phyloP scores from a whole-genome alignment of 2,329 filamentous ascomycete species.

The Pseudocercospora vitis region DNA sequence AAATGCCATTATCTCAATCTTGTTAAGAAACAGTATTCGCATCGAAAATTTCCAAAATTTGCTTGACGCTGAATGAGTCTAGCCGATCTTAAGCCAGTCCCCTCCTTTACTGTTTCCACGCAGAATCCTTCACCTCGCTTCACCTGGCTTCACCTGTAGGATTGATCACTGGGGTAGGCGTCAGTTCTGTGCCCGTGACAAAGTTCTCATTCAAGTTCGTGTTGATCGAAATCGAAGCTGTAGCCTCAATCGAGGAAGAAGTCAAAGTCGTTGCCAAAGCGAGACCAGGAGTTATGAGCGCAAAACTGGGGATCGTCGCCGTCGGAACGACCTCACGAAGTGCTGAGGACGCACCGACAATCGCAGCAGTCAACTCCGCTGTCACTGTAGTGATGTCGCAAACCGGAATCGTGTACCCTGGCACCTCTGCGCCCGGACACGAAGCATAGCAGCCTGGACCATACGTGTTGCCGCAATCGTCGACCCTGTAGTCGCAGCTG shows the following conservation, averaged over 20 bases:
- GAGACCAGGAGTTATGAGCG: no score
- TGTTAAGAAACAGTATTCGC: no score
- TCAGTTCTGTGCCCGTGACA: neutral
- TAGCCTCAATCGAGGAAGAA: neutral
- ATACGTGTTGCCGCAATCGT: constrained; percentile 27
- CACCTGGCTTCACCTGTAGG: neutral
- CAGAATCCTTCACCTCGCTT: neutral
- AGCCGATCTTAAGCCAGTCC: neutral
- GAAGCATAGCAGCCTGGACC: constrained; percentile 26
- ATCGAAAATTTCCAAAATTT: no score
- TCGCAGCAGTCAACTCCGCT: neutral
- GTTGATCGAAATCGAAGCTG: neutral
- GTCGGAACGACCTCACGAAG: neutral
- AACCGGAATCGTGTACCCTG: constrained; percentile 21
- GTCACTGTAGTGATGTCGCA: constrained; percentile 13
- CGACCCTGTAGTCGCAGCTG: constrained; percentile 22
- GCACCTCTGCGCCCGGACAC: constrained; percentile 17
- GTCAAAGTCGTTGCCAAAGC: no score
- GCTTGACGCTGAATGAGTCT: neutral
- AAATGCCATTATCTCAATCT: no score
- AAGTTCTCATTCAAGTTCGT: neutral
- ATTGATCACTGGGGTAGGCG: neutral
- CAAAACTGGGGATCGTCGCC: no score
- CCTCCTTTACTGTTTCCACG: neutral
- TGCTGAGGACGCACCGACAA: no score